phyloP scores from a whole-genome alignment of 148 eudicot species.

The Mesembryanthemum crystallinum region DNA sequence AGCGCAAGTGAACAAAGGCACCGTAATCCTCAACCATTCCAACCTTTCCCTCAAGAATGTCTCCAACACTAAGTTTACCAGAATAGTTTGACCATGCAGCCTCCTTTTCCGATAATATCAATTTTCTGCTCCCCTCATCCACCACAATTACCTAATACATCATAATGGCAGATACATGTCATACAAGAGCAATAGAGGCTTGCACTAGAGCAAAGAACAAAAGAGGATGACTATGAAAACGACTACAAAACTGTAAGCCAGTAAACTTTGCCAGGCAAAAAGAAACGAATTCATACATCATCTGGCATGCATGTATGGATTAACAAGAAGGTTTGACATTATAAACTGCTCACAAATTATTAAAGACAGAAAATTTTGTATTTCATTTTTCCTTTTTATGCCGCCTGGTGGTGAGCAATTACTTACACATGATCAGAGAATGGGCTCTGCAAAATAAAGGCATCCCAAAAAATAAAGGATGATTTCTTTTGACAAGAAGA shows the following conservation, averaged over 20 bases:
- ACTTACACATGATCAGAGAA: background rate
- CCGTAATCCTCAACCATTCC: constrained; percentile 85
- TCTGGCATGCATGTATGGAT: background rate
- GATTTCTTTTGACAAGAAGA: background rate
- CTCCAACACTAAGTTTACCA: constrained; percentile 54
- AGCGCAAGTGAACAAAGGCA: constrained; percentile 78
- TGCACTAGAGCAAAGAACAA: background rate
- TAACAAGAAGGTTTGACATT: background rate
- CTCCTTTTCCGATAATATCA: constrained; percentile 92
- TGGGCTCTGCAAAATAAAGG: background rate
- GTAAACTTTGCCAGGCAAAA: background rate
- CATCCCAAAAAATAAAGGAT: background rate
- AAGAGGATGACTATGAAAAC: background rate
- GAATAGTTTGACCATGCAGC: constrained; percentile 72
- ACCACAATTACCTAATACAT: constrained; percentile 60
- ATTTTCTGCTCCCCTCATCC: constrained; percentile 49
- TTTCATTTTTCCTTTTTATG: background rate
- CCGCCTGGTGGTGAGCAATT: background rate
- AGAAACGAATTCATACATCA: background rate
- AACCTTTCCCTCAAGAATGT: constrained; percentile 65
- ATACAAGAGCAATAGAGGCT: constrained; percentile 3
- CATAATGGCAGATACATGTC: constrained; percentile 5
- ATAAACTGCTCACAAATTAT: too few species aligned
- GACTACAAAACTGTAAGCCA: background rate
- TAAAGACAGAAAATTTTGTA: too few species aligned